Evolutionary conservation across 331 rosid genomes (phyloP).

Genomic region (Arachis monticola): DNA sequence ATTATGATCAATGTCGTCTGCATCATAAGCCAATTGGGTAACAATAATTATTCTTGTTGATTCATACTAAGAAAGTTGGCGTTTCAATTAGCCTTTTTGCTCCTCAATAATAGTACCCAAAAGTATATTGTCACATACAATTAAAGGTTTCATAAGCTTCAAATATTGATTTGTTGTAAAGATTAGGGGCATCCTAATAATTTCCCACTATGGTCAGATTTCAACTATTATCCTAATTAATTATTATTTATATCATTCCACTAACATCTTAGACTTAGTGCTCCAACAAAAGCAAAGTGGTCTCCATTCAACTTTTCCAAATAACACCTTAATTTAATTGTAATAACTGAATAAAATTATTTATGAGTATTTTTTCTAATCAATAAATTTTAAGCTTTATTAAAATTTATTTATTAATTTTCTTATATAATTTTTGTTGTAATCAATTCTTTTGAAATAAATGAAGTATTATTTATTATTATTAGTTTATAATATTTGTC

Average conservation of each 20-base stretch:
- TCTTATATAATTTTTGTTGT: too few species aligned
- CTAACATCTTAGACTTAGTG: constrained; percentile 70
- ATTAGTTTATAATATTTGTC: too few species aligned
- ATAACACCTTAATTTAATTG: too few species aligned
- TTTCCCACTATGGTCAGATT: constrained; percentile 49
- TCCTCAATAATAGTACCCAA: too few species aligned
- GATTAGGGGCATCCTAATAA: constrained; percentile 47
- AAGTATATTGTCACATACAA: neutral
- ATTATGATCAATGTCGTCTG: constrained; percentile 25
- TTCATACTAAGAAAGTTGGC: neutral
- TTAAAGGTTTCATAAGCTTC: constrained; percentile 16
- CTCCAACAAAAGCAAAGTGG: constrained; percentile 84
- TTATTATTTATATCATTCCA: constrained; percentile 40
- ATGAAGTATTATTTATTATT: too few species aligned
- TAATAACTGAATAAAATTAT: too few species aligned
- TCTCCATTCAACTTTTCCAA: constrained; percentile 49
- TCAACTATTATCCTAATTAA: constrained; percentile 38
- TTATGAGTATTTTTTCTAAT: too few species aligned
- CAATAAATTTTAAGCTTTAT: too few species aligned
- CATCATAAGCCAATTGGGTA: constrained; percentile 23
- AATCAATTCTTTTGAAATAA: too few species aligned
- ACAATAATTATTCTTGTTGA: neutral
- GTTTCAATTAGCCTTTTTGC: neutral
- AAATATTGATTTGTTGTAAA: constrained; percentile 28
- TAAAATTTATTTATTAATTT: too few species aligned